Base-by-base conservation (phyloP, 2,329 filamentous ascomycete genomes). In the Hymenoscyphus repandus region DNA sequence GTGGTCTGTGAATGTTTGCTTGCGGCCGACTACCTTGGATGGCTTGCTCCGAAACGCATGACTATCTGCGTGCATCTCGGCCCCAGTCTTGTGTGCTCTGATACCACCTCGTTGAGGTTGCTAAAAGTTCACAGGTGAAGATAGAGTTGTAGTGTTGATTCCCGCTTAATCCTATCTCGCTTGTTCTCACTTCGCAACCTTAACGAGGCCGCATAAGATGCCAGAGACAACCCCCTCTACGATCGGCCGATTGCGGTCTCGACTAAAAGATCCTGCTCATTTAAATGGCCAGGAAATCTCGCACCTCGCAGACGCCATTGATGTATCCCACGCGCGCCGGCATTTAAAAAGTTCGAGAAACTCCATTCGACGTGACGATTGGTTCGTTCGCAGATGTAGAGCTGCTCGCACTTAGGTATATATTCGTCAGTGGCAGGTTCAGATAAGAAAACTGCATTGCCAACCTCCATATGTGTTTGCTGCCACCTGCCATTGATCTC, bases 81-180 rank as follows among this genome's bases (percentile, higher is more conserved):
- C 55, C 49, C 47, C 39, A 51, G 54, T 49, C 46, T 39, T 22
- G 17, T 48, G 11, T 20, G 32, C 50, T 12, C 37, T 46, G 49
- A 11, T 47, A 39, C 30, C 33, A 36, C 22, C 20, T 53, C 22
- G 22, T 45, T 42, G 50, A 39, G 22, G 6, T 37, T 33, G 22
- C 7, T 18, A 15, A 2, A 15, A 34, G 30, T 49, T 32, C 53
- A 58, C 59, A 50, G 20, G 36, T 49, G 1, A 2, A 50, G 61
- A 61, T 59, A 12, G 32, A 15, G 6, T 54, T 57, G 55, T 50
- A 55, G 42, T 57, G 57, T 38, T 49, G 41, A 41, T 32, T 38
- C 47, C 54, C 45, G 52, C 53, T n/a, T 51, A 54, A 50, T n/a
- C 38, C 4, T 22, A 61, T 58, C 55, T 27, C 22, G 34, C 12